phyloP scores from a whole-genome alignment of 352 stramenopile species.

The Thalassiosira allenii region DNA sequence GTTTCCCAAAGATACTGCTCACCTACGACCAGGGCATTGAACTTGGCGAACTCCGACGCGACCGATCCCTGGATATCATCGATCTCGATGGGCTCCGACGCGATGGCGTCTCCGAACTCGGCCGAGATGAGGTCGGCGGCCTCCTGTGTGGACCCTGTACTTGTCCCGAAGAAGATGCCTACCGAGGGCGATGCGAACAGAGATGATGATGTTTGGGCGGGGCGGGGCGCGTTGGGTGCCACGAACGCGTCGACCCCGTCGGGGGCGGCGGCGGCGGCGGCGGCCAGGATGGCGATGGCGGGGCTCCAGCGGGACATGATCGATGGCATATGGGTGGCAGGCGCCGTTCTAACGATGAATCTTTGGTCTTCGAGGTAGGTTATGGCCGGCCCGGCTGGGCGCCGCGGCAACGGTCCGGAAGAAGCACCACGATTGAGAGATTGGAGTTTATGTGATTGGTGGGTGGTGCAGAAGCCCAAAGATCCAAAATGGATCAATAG shows the following conservation, averaged over 20 bases:
- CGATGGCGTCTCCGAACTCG: constrained; percentile 70
- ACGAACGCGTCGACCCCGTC: not conserved
- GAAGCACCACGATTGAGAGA: no score
- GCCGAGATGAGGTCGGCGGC: constrained; percentile 69
- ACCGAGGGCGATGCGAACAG: constrained; percentile 33
- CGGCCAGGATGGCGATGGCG: constrained; percentile 23
- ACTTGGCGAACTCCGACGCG: constrained; percentile 72
- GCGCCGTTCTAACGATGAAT: no score
- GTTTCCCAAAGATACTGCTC: no score
- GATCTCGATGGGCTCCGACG: constrained; percentile 81
- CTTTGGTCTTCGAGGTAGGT: not conserved
- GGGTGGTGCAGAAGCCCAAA: no score
- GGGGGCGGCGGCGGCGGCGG: constrained; percentile 1
- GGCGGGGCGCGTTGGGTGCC: not conserved
- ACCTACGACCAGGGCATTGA: constrained; percentile 79
- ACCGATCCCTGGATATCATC: constrained; percentile 74
- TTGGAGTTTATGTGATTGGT: no score
- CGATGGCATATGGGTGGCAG: no score
- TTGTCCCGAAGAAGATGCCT: constrained; percentile 84
- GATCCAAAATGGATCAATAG: no score
- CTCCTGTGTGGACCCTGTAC: constrained; percentile 78
- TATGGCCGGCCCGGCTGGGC: no score
- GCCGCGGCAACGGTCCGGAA: no score
- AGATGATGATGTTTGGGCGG: not conserved
- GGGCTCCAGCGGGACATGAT: constrained; percentile 7